These are phyloP conservation scores for Cyclostephanos invisitatus DNA, from an alignment of 108 stramenopile genomes.

Conservation along the genomic window DNA sequence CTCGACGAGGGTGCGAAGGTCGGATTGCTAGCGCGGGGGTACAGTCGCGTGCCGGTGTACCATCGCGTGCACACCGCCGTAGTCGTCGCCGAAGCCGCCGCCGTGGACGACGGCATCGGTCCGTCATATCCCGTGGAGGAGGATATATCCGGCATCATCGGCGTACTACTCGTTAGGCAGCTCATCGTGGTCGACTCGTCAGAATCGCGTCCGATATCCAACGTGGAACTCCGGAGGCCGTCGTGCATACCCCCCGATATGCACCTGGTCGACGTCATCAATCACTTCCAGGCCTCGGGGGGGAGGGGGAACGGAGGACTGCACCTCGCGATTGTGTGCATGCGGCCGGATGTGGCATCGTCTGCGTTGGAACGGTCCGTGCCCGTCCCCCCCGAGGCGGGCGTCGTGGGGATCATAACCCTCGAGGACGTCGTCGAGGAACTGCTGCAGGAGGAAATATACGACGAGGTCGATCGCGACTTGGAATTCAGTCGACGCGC, in stretches of 20 bases:
- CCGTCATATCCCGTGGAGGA: conserved; percentile 10
- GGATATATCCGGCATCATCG: conserved; percentile 46
- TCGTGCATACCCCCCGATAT: conserved; percentile 67
- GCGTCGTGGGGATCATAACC: too few relatives aligned
- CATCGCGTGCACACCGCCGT: not conserved
- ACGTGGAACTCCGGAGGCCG: conserved; percentile 63
- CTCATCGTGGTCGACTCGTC: conserved; percentile 67
- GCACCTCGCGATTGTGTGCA: too few relatives aligned
- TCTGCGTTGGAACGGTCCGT: too few relatives aligned
- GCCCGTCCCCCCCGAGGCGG: too few relatives aligned
- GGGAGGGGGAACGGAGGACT: conserved; percentile 41
- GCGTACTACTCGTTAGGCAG: conserved; percentile 61
- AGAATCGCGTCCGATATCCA: conserved; percentile 56
- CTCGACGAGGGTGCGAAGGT: conserved; percentile 63
- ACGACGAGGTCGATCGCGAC: too few relatives aligned
- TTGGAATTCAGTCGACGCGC: too few relatives aligned
- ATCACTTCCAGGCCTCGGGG: conserved; percentile 73
- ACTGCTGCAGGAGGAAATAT: too few relatives aligned
- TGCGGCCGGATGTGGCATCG: too few relatives aligned
- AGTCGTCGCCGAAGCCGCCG: not conserved
- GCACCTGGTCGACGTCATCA: conserved; percentile 73
- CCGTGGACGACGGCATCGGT: not conserved
- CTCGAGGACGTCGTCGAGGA: too few relatives aligned
- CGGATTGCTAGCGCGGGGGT: conserved; percentile 67
- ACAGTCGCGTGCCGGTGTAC: conserved; percentile 75